Evolutionary conservation across 371 early-diverging fungal species (phyloP), one percentile per base, ranked within the genome.

Genomic region (Mortierella polycephala): DNA sequence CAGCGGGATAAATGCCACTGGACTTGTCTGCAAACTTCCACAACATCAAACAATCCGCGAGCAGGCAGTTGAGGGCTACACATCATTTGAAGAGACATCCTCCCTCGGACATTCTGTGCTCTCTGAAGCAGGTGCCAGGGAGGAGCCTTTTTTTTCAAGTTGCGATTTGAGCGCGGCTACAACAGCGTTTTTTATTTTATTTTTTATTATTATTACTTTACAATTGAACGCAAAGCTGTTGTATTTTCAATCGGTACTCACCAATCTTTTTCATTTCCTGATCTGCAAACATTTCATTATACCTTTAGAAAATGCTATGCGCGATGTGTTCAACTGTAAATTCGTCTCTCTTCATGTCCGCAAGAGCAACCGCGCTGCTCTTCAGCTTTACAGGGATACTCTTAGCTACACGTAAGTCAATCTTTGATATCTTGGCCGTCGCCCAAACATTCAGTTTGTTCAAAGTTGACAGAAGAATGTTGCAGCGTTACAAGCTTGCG

Each of bases 261-360:
- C 30, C 30, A 47, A 21, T 21, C n/a, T 16, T 3, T 16, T 42
- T 46, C 14, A 41, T 9, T 40, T 5, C 37, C 11, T 45, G 44
- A 2, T 0, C 23, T 56, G 45, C 21, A 49, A 16, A 55, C 39
- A 23, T 18, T 50, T 49, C 39, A 18, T 39, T 40, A 1, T 4
- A 30, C 56, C 14, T 21, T 8, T 73, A 91, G 92, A 94, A 75
- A 83, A 85, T 41, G 91, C 95, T 61, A 99, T 99, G 99, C 88
- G 87, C 7, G 94, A 96, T 67, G 88, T 89, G 12, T 99, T 93
- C 82, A 86, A 87, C 58, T 96, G 97, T 21, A 87, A 95, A 55
- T 92, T 90, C 70, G 95, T 95, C 7, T 96, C 97, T 1, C 84
- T 99, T 71, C 98, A 99, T 74, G 99, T 99, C 18, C 91, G 99